A percentile compares a stretch with the other conserved stretches of the same genome.
Evolutionary conservation across 1,139 yeast genomes (phyloP).

Genomic region (Candida sanyaensis): DNA sequence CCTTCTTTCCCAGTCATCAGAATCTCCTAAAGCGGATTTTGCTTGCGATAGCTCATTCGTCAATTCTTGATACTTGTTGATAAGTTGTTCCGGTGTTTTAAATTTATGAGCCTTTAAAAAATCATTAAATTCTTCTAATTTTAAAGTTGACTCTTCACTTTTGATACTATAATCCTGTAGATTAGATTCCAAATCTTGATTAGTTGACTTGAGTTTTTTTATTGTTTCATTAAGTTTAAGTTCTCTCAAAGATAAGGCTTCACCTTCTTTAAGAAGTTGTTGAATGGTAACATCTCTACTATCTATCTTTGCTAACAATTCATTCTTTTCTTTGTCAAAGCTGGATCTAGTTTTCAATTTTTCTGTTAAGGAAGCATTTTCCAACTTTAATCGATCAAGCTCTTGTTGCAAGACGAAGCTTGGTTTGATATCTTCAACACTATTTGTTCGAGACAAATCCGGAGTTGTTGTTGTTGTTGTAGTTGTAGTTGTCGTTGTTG

Average conservation of each 20-base stretch:
- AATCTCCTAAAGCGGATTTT: slow-evolving; percentile 20
- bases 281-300: slow-evolving; percentile 61
- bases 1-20: slow-evolving; percentile 39
- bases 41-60: slow-evolving; percentile 16
- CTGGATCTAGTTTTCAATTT: slow-evolving; percentile 6
- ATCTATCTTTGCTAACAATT: slow-evolving; percentile 27
- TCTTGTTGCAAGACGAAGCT: slow-evolving; percentile 3
- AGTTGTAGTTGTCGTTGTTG: too few relatives aligned
- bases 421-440: slow-evolving; percentile 2
- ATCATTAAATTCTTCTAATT: slow-evolving; percentile 37
- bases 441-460: slow-evolving; percentile 4
- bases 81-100: slow-evolving; percentile 27
- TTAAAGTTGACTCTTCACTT: slow-evolving; percentile 28
- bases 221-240: slow-evolving; percentile 67
- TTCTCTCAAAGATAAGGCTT: slow-evolving; percentile 73
- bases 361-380: slow-evolving; percentile 6
- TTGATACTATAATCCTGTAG: slow-evolving; percentile 35
- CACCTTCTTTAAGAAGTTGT: slow-evolving; percentile 74
- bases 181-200: slow-evolving; percentile 42
- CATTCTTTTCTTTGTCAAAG: slow-evolving; percentile 14
- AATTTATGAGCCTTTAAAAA: slow-evolving; percentile 29
- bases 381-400: slow-evolving; percentile 9
- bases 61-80: slow-evolving; percentile 19
- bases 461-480: slow-evolving; percentile 10
- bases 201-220: slow-evolving; percentile 58